Percentiles rank a stretch among this genome's conserved stretches.
phyloP scores from a whole-genome alignment of 768 basidiomycete species.

The Boletus edulis region DNA sequence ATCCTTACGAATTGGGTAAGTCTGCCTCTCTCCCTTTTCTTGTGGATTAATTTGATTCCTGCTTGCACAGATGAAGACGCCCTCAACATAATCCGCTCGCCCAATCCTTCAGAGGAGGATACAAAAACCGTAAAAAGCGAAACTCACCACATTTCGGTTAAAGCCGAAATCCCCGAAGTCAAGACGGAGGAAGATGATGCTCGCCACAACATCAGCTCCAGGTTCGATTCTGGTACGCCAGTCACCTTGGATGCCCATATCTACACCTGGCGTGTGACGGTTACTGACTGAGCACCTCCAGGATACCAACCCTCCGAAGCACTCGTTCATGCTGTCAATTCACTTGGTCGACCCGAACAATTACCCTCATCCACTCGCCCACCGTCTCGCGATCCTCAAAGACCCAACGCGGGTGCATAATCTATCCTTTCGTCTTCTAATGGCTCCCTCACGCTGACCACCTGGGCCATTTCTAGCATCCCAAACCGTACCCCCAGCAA shows the following conservation, averaged over 20 bases:
- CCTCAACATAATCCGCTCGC: slow-evolving; percentile 8
- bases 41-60: not conserved
- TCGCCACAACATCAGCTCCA: not conserved
- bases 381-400: not conserved
- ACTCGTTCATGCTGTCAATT: slow-evolving; percentile 13
- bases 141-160: not conserved
- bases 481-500: not conserved
- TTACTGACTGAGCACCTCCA: not conserved
- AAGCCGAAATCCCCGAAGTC: slow-evolving; percentile 1
- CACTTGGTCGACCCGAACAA: not conserved
- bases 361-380: not conserved
- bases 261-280: not conserved
- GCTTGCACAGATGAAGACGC: slow-evolving; percentile 24
- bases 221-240: not conserved
- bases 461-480: not conserved
- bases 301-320: slow-evolving; percentile 14
- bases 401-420: not conserved
- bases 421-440: not conserved
- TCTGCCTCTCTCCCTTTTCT: not conserved
- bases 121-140: not conserved
- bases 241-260: not conserved
- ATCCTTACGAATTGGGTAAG: slow-evolving; percentile 30
- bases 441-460: not conserved
- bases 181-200: slow-evolving; percentile 5
- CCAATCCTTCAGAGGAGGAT: slow-evolving; percentile 2